These are phyloP conservation scores for Nothomitra cinnamomea DNA, from an alignment of 2,329 filamentous ascomycete genomes.

Conservation along the genomic window DNA sequence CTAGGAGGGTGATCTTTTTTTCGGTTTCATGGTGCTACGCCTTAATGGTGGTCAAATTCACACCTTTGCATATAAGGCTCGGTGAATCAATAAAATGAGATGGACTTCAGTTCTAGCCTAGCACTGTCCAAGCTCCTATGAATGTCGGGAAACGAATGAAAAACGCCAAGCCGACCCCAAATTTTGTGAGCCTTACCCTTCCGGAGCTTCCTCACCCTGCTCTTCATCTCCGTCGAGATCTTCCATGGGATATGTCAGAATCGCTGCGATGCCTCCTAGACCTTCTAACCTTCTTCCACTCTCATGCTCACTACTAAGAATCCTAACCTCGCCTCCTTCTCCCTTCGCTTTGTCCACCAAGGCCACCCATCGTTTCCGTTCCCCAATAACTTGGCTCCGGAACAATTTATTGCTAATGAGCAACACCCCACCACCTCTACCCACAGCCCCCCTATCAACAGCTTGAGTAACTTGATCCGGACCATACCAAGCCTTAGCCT, in stretches of 20 bases:
- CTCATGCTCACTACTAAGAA: constrained; percentile 89
- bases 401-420: constrained; percentile 82
- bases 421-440: constrained; percentile 66
- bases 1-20: not conserved
- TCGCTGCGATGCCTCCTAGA: constrained; percentile 73
- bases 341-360: constrained; percentile 79
- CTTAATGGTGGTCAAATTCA: too few species aligned
- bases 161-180: not conserved
- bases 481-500: constrained; percentile 84
- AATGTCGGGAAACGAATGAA: too few species aligned
- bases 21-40: not conserved
- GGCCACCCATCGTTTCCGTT: constrained; percentile 62
- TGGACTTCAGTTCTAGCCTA: too few species aligned
- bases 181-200: not conserved
- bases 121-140: too few species aligned
- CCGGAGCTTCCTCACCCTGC: constrained; percentile 17
- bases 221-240: constrained; percentile 59
- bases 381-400: constrained; percentile 60
- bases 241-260: constrained; percentile 73
- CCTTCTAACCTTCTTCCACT: constrained; percentile 74
- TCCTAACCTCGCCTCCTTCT: constrained; percentile 69
- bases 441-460: constrained; percentile 74
- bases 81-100: too few species aligned
- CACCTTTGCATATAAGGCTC: too few species aligned
- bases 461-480: constrained; percentile 65